A percentile compares a stretch with the other conserved stretches of the same genome.
These are phyloP conservation scores for Sutorius australiensis DNA, from an alignment of 768 basidiomycete genomes.

Conservation along the genomic window DNA sequence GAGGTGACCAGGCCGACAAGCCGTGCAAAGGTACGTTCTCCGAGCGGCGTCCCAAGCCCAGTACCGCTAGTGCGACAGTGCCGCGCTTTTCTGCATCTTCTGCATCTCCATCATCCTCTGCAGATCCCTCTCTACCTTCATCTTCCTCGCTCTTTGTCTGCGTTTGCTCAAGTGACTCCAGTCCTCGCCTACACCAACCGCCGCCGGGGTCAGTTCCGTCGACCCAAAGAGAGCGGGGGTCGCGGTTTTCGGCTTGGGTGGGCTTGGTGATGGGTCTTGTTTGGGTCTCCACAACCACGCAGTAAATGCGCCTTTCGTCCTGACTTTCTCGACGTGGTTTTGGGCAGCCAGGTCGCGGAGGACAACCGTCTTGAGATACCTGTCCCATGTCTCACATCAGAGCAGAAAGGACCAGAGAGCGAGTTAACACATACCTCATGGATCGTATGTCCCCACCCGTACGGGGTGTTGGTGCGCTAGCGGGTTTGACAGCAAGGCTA, in stretches of 20 bases:
- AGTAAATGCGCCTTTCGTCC: constrained; percentile 30
- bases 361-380: constrained; percentile 54
- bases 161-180: constrained; percentile 55
- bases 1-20: background rate
- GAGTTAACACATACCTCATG: constrained; percentile 37
- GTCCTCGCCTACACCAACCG: constrained; percentile 39
- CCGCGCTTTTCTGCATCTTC: constrained; percentile 15
- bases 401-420: background rate
- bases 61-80: background rate
- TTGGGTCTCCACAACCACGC: constrained; percentile 41
- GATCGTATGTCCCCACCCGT: constrained; percentile 52
- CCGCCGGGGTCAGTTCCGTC: constrained; percentile 20
- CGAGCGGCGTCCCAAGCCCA: background rate
- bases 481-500: constrained; percentile 15
- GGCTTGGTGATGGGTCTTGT: background rate
- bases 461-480: constrained; percentile 33
- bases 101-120: constrained; percentile 36
- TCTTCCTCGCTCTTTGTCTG: constrained; percentile 43
- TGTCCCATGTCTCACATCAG: constrained; percentile 17
- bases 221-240: background rate
- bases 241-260: background rate
- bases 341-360: constrained; percentile 44
- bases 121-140: constrained; percentile 44
- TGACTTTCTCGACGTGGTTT: constrained; percentile 42
- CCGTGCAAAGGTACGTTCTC: background rate